These are phyloP conservation scores for Onygenales sp. DNA, from an alignment of 2,329 filamentous ascomycete species.

Conservation along the genomic window DNA sequence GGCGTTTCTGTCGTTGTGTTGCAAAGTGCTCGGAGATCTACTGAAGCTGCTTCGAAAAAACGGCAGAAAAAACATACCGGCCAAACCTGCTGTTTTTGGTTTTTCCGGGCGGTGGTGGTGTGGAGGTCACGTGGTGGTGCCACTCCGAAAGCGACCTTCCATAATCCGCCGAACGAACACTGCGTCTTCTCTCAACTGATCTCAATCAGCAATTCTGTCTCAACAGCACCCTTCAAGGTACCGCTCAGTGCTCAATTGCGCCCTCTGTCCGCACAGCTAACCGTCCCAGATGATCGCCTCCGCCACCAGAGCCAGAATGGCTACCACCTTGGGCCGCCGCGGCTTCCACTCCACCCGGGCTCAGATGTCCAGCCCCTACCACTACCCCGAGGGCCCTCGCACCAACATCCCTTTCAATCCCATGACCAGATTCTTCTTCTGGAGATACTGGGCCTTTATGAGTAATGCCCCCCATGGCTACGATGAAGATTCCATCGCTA, in stretches of 20 bases:
- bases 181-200: no score
- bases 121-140: background rate
- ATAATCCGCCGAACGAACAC: no score
- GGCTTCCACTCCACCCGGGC: slow-evolving; percentile 87
- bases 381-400: slow-evolving; percentile 94
- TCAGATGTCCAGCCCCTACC: slow-evolving; percentile 83
- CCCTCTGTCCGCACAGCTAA: slow-evolving; percentile 17
- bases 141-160: background rate
- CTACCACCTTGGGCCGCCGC: slow-evolving; percentile 70
- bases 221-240: slow-evolving; percentile 20
- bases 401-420: slow-evolving; percentile 97
- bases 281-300: slow-evolving; percentile 65
- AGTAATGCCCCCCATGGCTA: slow-evolving; percentile 36
- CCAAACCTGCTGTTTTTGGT: background rate
- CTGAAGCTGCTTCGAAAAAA: background rate
- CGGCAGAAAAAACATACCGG: background rate
- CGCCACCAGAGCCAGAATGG: slow-evolving; percentile 52
- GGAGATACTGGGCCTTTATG: slow-evolving; percentile 78
- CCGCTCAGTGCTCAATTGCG: slow-evolving; percentile 5
- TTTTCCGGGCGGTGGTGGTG: background rate
- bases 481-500: slow-evolving; percentile 20
- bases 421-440: slow-evolving; percentile 71
- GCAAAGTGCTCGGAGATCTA: background rate
- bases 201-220: background rate
- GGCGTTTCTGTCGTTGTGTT: background rate